Evolutionary conservation across 2,329 filamentous ascomycete species (phyloP), one percentile per base, ranked within the genome.

Genomic region (Thielaviopsis ethacetica): DNA sequence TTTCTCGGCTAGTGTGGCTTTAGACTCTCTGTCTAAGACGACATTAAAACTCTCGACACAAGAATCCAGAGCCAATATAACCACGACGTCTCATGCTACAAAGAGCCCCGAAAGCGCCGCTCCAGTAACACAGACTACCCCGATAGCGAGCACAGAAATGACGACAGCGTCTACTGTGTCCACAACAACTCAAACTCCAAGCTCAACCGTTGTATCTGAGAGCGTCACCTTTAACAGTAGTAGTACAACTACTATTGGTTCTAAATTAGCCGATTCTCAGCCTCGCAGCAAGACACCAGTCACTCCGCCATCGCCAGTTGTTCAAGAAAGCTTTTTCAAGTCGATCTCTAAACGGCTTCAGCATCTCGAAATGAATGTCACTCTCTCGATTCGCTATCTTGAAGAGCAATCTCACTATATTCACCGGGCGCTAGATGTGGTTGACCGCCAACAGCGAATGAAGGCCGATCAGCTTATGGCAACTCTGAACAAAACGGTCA

Each of bases 321-420:
- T 94, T 0, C 93, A 98, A 70, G 93, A 98, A 68, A 93, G 88
- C 1, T 97, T 98, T 71, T 98, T 96, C 78, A 97, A 97, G 69
- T 88, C 90, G 3, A 85, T 97, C 9, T 89, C 91, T 63, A 97
- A 97, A 70, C 87, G 93, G 1, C 78, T 98, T 4, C 88, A 91
- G 63, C 84, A 91, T 65, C 82, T 97, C 7, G 93, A 98, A 70
- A 82, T 88, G 17, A 98, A 97, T 68, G 89, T 91, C 12, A 95
- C 91, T 0, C 76, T 97, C 12, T 95, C 91, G 0, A 75, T 97
- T 9, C 88, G 95, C 66, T 98, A 98, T 67, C 95, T 98, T 61
- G 91, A 97, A 72, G 90, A 95, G 61, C 93, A 97, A 69, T 96
- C 91, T 3, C 85, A 84, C 54, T 89, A 95, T 62, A 76, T 97